phyloP scores from a whole-genome alignment of 352 stramenopile species.

The Pythium pyrilobum region DNA sequence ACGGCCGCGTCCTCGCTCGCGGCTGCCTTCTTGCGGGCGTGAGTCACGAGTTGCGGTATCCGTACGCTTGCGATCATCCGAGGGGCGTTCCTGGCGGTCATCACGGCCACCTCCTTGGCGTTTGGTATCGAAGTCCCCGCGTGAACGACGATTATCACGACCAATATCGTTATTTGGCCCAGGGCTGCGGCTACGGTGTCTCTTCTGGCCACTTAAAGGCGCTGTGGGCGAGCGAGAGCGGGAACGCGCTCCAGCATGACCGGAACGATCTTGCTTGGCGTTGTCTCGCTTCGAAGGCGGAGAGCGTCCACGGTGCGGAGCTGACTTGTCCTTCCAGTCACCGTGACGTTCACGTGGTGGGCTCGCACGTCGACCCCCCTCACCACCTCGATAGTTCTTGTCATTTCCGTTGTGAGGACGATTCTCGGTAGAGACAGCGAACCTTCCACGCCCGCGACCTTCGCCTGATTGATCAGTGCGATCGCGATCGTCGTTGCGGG shows the following conservation, averaged over 20 bases:
- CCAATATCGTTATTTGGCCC: neutral
- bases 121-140: neutral
- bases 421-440: too few relatives aligned
- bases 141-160: neutral
- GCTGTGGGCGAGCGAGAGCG: conserved; percentile 2
- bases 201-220: neutral
- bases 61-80: neutral
- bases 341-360: too few relatives aligned
- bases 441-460: too few relatives aligned
- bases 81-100: neutral
- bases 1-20: too few relatives aligned
- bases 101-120: neutral
- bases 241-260: neutral
- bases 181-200: conserved; percentile 7
- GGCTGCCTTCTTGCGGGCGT: neutral
- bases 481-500: too few relatives aligned
- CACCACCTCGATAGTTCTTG: too few relatives aligned
- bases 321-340: too few relatives aligned
- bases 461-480: too few relatives aligned
- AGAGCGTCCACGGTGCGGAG: neutral
- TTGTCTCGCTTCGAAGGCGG: neutral
- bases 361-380: too few relatives aligned
- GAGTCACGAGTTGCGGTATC: neutral
- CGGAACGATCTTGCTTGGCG: neutral
- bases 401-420: too few relatives aligned